Evolutionary conservation across 2,329 filamentous ascomycete genomes (phyloP).

Genomic region (Thielaviopsis euricoi): DNA sequence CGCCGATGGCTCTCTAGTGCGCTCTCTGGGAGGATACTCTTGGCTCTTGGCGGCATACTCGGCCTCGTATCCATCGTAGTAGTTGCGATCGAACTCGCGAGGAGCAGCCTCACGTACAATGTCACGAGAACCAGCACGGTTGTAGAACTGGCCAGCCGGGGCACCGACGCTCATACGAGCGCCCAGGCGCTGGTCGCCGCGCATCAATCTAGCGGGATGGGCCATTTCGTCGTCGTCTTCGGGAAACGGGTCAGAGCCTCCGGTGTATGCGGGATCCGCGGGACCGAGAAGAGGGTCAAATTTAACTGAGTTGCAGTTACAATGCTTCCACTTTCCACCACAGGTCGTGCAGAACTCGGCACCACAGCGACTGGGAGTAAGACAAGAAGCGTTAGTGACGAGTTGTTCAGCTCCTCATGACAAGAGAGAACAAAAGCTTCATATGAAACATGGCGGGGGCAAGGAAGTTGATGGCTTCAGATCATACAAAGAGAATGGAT

Average conservation of each 20-base stretch:
- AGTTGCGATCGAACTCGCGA: constrained; percentile 4
- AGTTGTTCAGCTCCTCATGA: constrained; percentile 7
- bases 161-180: constrained; percentile 6
- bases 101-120: constrained; percentile 7
- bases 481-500: neutral
- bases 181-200: constrained; percentile 4
- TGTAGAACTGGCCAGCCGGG: constrained; percentile 7
- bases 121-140: neutral
- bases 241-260: neutral
- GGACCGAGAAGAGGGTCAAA: constrained; percentile 25
- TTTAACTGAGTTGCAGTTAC: constrained; percentile 69
- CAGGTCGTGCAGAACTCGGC: constrained; percentile 83
- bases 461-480: neutral
- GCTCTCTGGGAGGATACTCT: neutral
- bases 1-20: constrained; percentile 3
- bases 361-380: constrained; percentile 45
- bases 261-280: constrained; percentile 13
- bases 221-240: constrained; percentile 6
- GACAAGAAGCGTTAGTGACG: constrained; percentile 14
- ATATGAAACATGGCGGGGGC: neutral
- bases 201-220: constrained; percentile 6
- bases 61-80: constrained; percentile 8
- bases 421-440: constrained; percentile 6
- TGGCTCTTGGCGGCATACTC: constrained; percentile 5
- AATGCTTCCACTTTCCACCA: constrained; percentile 65